Percentiles rank a stretch among this genome's conserved stretches.
Evolutionary conservation across 208 protist species (phyloP).

Genomic region (Wallacemonas sp.): DNA sequence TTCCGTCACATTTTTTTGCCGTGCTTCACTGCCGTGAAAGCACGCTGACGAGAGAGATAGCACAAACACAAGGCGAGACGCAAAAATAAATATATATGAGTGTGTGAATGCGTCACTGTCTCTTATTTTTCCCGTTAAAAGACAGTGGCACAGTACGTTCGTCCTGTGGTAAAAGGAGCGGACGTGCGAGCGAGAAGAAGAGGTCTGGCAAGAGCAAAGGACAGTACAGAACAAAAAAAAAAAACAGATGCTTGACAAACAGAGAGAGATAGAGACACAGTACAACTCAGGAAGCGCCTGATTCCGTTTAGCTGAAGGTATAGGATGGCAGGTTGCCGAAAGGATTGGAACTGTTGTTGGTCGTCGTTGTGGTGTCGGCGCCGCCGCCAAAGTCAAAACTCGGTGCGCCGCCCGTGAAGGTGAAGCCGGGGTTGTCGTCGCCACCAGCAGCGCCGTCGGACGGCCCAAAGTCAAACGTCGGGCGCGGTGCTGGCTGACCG

Average conservation of each 20-base stretch:
- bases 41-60: background rate
- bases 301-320: constrained; percentile 77
- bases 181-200: too few relatives aligned
- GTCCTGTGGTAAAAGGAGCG: too few relatives aligned
- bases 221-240: too few relatives aligned
- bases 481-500: constrained; percentile 24
- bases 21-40: too few relatives aligned
- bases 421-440: constrained; percentile 14
- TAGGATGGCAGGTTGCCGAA: constrained; percentile 53
- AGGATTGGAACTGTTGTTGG: background rate
- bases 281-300: too few relatives aligned
- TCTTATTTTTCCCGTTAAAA: constrained; percentile 2
- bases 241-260: too few relatives aligned
- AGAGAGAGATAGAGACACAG: too few relatives aligned
- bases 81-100: background rate
- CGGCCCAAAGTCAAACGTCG: constrained; percentile 65
- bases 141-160: too few relatives aligned
- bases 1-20: too few relatives aligned
- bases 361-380: constrained; percentile 4
- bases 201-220: too few relatives aligned
- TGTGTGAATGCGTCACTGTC: background rate
- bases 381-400: constrained; percentile 18
- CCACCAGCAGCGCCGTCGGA: constrained; percentile 19
- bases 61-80: background rate
- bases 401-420: constrained; percentile 3